Evolutionary conservation across 208 protist species (phyloP).

Genomic region (Spironucleus salmonicida): DNA sequence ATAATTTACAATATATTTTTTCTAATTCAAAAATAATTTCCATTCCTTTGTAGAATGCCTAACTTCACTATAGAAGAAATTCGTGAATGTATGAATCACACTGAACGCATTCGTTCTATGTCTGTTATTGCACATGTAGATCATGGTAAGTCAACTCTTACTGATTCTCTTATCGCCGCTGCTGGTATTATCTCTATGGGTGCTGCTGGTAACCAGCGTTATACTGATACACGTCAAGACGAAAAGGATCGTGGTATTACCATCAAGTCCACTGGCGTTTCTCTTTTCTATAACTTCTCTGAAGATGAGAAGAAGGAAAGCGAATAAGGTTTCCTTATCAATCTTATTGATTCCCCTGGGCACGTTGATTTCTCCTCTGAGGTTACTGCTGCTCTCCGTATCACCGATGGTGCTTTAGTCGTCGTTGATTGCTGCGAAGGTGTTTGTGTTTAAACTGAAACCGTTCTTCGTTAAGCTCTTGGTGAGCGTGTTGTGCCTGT

Average conservation of each 20-base stretch:
- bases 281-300: slow-evolving; percentile 79
- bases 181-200: slow-evolving; percentile 77
- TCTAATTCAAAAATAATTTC: too few relatives aligned
- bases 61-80: slow-evolving; percentile 28
- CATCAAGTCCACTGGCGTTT: slow-evolving; percentile 96
- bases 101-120: slow-evolving; percentile 76
- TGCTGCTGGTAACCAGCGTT: slow-evolving; percentile 66
- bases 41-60: too few relatives aligned
- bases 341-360: slow-evolving; percentile 87
- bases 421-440: slow-evolving; percentile 95
- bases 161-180: slow-evolving; percentile 73
- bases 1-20: too few relatives aligned
- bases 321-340: slow-evolving; percentile 68
- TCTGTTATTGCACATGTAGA: slow-evolving; percentile 67
- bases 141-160: slow-evolving; percentile 84
- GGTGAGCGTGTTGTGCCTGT: slow-evolving; percentile 90
- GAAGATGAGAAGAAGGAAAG: slow-evolving; percentile 24
- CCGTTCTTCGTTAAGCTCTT: slow-evolving; percentile 85
- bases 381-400: slow-evolving; percentile 92
- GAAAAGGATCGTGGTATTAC: slow-evolving; percentile 96
- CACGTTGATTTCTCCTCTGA: slow-evolving; percentile 98
- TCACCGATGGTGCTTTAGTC: slow-evolving; percentile 95
- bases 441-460: slow-evolving; percentile 97
- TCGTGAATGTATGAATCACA: slow-evolving; percentile 66
- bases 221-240: slow-evolving; percentile 72